Evolutionary conservation across 768 basidiomycete species (phyloP), one percentile per base, ranked within the genome.

Genomic region (Lactarius evosmus): DNA sequence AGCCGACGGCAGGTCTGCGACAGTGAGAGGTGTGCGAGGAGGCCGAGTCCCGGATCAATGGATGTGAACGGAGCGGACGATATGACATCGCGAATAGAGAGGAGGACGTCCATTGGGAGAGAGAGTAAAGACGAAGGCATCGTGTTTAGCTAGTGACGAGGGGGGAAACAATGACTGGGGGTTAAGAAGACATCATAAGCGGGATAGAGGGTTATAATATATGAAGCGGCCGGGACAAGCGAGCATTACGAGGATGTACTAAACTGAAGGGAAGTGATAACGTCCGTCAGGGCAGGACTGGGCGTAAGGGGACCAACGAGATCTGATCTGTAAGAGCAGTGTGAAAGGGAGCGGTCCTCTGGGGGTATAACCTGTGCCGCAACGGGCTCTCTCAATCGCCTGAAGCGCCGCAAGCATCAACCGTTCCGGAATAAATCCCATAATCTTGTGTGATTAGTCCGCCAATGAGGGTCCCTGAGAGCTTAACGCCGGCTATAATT

Each of bases 51-150:
- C 12, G 68, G 66, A 41, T 69, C 68, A 22, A 32, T 19, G 36
- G 41, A 49, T 1, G 58, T 59, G 41, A 65, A 60, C 2, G 66
- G 58, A 14, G 60, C 44, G 58, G 34, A 32, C 5, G 67, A 67
- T n/a, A 69, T 56, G 66, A 52, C 55, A 41, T 69, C 68, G 58
- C 68, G 68, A 36, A 69, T 58, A 56, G 62, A 30, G 59, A 69
- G 62, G 56, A 69, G 68, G 61, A 69, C 56, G 34, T 69, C 68
- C 5, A 51, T 11, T 3, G 68, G 68, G 22, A 69, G 66, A 36
- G 62, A 25, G 66, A 67, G 62, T 27, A 69, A 34, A 17, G 66
- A 57, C 7, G 54, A 4, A 29, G 62, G 8, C 56, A 64, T 58
- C 9, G 12, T 57, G 14, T 29, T 17, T 34, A 22, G 22, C 2